phyloP scores from a whole-genome alignment of 1,284 basidiomycete species.

The Marasmius oreades region DNA sequence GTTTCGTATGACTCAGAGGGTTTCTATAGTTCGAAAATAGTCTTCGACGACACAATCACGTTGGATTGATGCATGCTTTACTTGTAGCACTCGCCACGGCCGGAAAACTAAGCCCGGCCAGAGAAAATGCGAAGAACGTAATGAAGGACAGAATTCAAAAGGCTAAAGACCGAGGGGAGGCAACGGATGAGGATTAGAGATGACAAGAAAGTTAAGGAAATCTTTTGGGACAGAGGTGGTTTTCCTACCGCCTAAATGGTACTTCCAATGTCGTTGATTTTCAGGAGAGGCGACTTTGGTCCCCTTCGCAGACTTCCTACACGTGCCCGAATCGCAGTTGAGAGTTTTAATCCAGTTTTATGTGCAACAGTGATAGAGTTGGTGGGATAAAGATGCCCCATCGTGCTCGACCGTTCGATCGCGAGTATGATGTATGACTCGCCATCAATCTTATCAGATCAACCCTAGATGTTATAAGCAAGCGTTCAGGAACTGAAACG shows the following conservation, averaged over 20 bases:
- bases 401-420: too few relatives aligned
- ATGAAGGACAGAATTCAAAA: slow-evolving; percentile 54
- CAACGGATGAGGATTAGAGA: slow-evolving; percentile 50
- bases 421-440: too few relatives aligned
- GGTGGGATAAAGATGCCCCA: too few relatives aligned
- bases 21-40: slow-evolving; percentile 73
- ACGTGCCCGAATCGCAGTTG: background rate
- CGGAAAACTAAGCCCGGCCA: slow-evolving; percentile 49
- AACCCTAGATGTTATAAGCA: too few relatives aligned
- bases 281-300: too few relatives aligned
- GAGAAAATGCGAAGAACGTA: slow-evolving; percentile 41
- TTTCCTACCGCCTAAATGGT: too few relatives aligned
- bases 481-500: too few relatives aligned
- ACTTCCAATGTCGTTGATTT: too few relatives aligned
- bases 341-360: background rate
- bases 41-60: slow-evolving; percentile 77
- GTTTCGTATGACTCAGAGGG: background rate
- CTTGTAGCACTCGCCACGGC: slow-evolving; percentile 66
- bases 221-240: background rate
- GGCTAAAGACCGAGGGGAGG: slow-evolving; percentile 45
- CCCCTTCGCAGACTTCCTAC: too few relatives aligned
- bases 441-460: too few relatives aligned
- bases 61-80: slow-evolving; percentile 74
- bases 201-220: background rate
- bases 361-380: too few relatives aligned